Percentiles rank a stretch among this genome's conserved stretches.
Conservation (phyloP, 768 basidiomycete genomes). For the Obba rivulosa region DNA sequence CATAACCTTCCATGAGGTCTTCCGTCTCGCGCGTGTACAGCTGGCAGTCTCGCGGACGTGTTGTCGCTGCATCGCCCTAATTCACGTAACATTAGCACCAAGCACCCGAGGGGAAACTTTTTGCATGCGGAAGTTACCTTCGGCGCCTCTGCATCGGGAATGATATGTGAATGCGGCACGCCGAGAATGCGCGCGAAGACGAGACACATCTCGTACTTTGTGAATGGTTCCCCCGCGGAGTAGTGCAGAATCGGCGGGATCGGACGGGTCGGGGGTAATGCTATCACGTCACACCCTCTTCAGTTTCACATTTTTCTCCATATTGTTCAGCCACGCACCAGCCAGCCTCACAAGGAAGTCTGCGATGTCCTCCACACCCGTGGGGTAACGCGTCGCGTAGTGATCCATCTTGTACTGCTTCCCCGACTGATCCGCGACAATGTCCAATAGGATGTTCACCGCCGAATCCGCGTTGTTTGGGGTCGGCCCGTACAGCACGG, state of each 20-base stretch:
- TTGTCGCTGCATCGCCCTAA: conserved; percentile 47
- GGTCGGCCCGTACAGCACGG: conserved; percentile 89
- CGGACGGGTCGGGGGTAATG: conserved; percentile 24
- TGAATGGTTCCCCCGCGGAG: conserved; percentile 74
- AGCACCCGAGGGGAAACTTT: not conserved
- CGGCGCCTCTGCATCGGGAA: conserved; percentile 65
- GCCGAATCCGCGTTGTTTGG: conserved; percentile 84
- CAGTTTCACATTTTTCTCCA: not conserved
- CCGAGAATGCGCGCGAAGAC: conserved; percentile 68
- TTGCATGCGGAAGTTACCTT: conserved; percentile 28
- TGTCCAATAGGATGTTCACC: conserved; percentile 82
- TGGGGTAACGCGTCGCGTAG: conserved; percentile 89
- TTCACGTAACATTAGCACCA: not conserved
- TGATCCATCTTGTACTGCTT: conserved; percentile 95
- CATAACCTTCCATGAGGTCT: conserved; percentile 38
- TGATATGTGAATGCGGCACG: conserved; percentile 69
- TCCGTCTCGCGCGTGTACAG: conserved; percentile 76
- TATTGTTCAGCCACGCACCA: conserved; percentile 36
- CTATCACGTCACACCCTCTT: conserved; percentile 21
- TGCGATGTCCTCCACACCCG: conserved; percentile 85
- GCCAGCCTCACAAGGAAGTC: conserved; percentile 74
- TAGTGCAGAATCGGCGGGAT: conserved; percentile 82
- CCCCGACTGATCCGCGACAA: conserved; percentile 81
- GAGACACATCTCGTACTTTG: conserved; percentile 91
- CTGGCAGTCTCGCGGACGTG: conserved; percentile 76